Evolutionary conservation across 169 alveolate species (phyloP).

Genomic region (Cryptosporidium tyzzeri): DNA sequence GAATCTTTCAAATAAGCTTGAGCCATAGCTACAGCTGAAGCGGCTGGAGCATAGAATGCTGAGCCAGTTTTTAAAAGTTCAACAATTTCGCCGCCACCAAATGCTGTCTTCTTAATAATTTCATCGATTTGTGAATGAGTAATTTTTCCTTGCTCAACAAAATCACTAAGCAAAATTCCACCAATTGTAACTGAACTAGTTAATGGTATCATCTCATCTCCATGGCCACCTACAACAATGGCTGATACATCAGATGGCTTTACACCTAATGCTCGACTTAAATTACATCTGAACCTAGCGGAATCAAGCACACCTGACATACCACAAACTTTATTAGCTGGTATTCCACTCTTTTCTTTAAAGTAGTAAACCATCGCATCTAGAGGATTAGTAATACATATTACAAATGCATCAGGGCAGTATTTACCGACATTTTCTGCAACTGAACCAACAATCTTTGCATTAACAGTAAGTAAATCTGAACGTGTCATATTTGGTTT

Average conservation of each 20-base stretch:
- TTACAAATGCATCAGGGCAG: conserved; percentile 87
- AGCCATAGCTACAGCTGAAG: conserved; percentile 82
- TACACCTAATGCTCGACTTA: conserved; percentile 83
- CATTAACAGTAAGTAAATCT: conserved; percentile 84
- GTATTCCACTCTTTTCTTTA: conserved; percentile 84
- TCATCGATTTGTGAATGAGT: conserved; percentile 78
- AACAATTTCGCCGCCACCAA: conserved; percentile 82
- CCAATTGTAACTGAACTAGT: conserved; percentile 82
- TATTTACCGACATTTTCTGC: conserved; percentile 86
- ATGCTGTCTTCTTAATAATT: conserved; percentile 80
- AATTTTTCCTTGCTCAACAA: conserved; percentile 78
- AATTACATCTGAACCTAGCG: conserved; percentile 83
- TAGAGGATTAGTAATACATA: conserved; percentile 89
- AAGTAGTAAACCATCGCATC: conserved; percentile 87
- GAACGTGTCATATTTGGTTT: conserved; percentile 88
- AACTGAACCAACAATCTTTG: conserved; percentile 84
- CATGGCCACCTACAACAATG: conserved; percentile 89
- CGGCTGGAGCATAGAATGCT: conserved; percentile 84
- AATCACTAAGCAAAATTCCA: conserved; percentile 83
- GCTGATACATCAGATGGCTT: conserved; percentile 86
- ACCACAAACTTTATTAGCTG: conserved; percentile 87
- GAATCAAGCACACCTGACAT: conserved; percentile 89
- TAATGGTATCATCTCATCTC: conserved; percentile 89
- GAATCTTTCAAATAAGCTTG: conserved; percentile 83
- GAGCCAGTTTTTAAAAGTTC: conserved; percentile 80